phyloP scores from a whole-genome alignment of 2,329 filamentous ascomycete species.

The Plenodomus lindquistii region DNA sequence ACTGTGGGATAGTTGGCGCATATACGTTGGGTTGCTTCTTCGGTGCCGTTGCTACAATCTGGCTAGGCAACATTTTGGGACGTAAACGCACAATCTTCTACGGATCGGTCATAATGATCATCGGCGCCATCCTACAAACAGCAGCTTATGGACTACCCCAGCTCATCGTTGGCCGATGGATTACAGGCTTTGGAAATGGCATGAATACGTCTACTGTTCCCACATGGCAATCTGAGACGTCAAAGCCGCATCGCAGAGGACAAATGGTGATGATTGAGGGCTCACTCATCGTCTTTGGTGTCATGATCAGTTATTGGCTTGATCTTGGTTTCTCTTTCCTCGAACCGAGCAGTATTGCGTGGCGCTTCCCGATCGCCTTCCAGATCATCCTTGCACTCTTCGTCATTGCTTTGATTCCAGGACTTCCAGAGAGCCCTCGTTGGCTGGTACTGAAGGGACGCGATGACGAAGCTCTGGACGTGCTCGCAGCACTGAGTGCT shows the following conservation, averaged over 20 bases:
- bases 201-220: constrained; percentile 45
- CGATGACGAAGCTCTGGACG: constrained; percentile 49
- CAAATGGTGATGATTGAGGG: constrained; percentile 55
- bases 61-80: constrained; percentile 62
- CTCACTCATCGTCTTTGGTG: constrained; percentile 50
- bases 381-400: constrained; percentile 62
- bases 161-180: constrained; percentile 54
- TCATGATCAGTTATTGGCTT: constrained; percentile 49
- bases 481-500: constrained; percentile 44
- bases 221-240: constrained; percentile 54
- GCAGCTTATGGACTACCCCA: constrained; percentile 52
- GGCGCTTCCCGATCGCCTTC: constrained; percentile 58
- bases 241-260: constrained; percentile 51
- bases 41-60: constrained; percentile 48
- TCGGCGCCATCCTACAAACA: constrained; percentile 64
- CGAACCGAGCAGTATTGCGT: constrained; percentile 46
- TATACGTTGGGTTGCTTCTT: constrained; percentile 51
- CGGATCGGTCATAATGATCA: constrained; percentile 61
- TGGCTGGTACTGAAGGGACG: constrained; percentile 58
- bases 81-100: constrained; percentile 62
- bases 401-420: constrained; percentile 55
- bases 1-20: constrained; percentile 20
- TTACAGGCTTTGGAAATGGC: constrained; percentile 54
- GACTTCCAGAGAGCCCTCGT: constrained; percentile 49
- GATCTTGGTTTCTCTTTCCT: constrained; percentile 56